Conservation (phyloP, 2,329 filamentous ascomycete species). For the Septoria petroselini region DNA sequence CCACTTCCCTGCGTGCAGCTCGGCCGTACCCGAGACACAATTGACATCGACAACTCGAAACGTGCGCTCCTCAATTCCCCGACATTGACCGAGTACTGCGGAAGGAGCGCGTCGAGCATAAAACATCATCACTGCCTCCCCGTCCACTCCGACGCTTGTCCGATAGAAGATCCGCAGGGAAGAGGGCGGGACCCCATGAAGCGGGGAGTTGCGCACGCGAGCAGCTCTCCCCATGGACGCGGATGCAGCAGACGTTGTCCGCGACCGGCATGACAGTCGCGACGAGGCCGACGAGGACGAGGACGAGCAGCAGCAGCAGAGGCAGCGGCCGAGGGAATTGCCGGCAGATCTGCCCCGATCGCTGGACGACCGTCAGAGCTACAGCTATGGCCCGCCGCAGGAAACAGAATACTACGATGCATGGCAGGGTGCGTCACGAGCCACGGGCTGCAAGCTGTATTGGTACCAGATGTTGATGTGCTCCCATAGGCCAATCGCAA, state of each 20-base stretch:
- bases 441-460: conserved; percentile 24
- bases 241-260: conserved; percentile 5
- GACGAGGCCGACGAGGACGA: conserved; percentile 23
- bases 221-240: conserved; percentile 23
- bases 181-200: background rate
- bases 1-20: no score
- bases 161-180: no score
- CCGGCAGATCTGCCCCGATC: conserved; percentile 87
- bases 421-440: conserved; percentile 78
- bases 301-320: conserved; percentile 26
- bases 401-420: conserved; percentile 99
- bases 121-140: no score
- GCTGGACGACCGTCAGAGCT: conserved; percentile 77
- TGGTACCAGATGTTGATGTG: conserved; percentile 13
- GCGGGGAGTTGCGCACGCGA: conserved; percentile 8
- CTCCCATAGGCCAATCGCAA: conserved; percentile 76
- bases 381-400: conserved; percentile 60
- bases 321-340: conserved; percentile 51
- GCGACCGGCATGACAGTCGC: conserved; percentile 14
- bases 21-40: no score
- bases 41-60: no score
- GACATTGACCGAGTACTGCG: no score
- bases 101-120: no score
- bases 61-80: no score
- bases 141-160: no score